These are phyloP conservation scores for Knoxia roxburghii DNA, from an alignment of 257 asterid species.

Conservation along the genomic window DNA sequence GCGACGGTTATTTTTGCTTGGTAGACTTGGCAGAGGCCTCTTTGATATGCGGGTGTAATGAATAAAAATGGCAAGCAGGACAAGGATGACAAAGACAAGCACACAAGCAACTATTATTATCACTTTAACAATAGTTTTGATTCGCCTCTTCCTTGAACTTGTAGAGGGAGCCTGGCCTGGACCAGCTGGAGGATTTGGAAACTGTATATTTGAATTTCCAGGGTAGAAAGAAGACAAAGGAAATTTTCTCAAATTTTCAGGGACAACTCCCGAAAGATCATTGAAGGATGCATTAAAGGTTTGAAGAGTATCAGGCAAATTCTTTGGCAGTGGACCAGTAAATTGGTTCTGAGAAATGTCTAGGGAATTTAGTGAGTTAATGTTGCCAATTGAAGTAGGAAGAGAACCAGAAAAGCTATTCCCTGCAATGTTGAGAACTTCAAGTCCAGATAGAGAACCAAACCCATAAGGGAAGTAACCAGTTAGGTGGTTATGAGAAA, in stretches of 20 bases:
- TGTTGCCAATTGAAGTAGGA: slow-evolving; percentile 50
- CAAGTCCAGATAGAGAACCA: slow-evolving; percentile 52
- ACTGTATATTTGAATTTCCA: slow-evolving; percentile 67
- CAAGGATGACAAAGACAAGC: slow-evolving; percentile 39
- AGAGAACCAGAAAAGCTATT: slow-evolving; percentile 75
- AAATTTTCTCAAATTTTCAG: slow-evolving; percentile 78
- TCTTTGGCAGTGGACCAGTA: slow-evolving; percentile 61
- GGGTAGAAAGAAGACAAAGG: slow-evolving; percentile 84
- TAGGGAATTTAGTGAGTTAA: slow-evolving; percentile 40
- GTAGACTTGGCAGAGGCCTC: slow-evolving; percentile 36
- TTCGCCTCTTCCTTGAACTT: slow-evolving; percentile 27
- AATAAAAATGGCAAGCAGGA: slow-evolving; percentile 51
- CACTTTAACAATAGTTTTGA: slow-evolving; percentile 48
- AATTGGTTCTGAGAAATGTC: slow-evolving; percentile 69
- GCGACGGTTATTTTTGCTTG: slow-evolving; percentile 39
- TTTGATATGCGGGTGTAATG: slow-evolving; percentile 41
- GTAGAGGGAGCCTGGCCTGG: slow-evolving; percentile 36
- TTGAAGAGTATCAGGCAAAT: slow-evolving; percentile 54
- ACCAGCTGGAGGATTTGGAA: slow-evolving; percentile 74
- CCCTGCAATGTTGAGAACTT: slow-evolving; percentile 52
- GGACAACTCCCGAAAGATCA: slow-evolving; percentile 80
- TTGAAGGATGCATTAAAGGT: slow-evolving; percentile 78
- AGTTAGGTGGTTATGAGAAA: slow-evolving; percentile 53
- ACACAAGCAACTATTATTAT: slow-evolving; percentile 57
- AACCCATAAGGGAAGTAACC: slow-evolving; percentile 64